Base-by-base conservation (phyloP, 768 basidiomycete species). In the Scleroderma citrinum region DNA sequence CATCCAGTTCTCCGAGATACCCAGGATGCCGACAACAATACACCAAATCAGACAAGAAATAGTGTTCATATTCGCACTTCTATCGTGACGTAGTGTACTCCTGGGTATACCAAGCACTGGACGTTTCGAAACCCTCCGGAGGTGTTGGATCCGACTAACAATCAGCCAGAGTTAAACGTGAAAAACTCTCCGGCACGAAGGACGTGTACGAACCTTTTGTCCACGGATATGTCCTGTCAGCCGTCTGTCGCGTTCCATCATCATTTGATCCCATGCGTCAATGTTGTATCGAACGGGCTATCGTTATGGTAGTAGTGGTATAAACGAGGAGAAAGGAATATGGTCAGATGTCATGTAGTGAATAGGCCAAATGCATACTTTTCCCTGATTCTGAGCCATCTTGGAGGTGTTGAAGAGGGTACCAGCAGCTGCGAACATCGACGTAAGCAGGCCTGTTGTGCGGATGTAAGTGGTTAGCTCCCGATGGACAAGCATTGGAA, bases 261-360 rank as follows among this genome's bases (percentile, higher is more conserved):
- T 91, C 87, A 89, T 90, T 46, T 87, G 78, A 53, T 98, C 95
- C 92, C 92, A 98, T 19, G 77, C 68, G 61, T 97, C 95, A 30
- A 95, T 62, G 46, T 82, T 77, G 61, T 93, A 94, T 43, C 95
- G 80, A 29, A 87, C 78, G 47, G 87, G 84, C 92, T 95, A 52
- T n/a, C n/a, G 7, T 24, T 14, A 23, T 13, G 17, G n/a, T 23
- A 14, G 24, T 11, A 24, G 17, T 23, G 38, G n/a, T 48, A 46
- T 7, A 23, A 21, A 20, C n/a, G n/a, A n/a, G n/a, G n/a, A n/a
- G n/a, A n/a, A n/a, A n/a, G n/a, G n/a, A n/a, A n/a, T n/a, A 48
- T 53, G 50, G 8, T 30, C 34, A 29, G n/a, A 30, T 30, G 24
- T 26, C 14, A 26, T 12, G 35, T 40, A 2, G 11, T 12, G 21